phyloP scores from a whole-genome alignment of 805 yeast genomes.

The Saccharomycopsis capsularis region DNA sequence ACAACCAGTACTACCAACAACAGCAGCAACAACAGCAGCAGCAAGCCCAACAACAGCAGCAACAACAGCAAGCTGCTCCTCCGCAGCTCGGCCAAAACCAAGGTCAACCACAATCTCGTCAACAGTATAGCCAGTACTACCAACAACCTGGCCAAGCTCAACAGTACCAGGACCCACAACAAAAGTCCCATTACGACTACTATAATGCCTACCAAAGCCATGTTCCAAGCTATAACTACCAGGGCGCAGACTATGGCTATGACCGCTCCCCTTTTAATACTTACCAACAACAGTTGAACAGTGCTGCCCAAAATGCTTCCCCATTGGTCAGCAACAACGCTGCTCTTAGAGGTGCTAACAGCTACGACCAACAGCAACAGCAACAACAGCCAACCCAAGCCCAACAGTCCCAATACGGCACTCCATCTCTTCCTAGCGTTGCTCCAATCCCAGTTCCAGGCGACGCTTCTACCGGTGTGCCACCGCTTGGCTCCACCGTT shows the following conservation, averaged over 20 bases:
- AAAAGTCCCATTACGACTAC: constrained; percentile 24
- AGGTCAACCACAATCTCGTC: constrained; percentile 24
- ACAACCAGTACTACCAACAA: constrained; percentile 17
- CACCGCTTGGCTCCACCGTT: constrained; percentile 23
- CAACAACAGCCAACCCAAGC: too few relatives aligned
- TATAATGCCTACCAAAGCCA: constrained; percentile 10
- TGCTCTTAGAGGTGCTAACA: constrained; percentile 21
- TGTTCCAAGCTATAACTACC: constrained; percentile 34
- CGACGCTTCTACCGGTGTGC: constrained; percentile 16
- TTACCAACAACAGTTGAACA: not conserved
- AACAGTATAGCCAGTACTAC: constrained; percentile 21
- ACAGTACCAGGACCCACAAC: constrained; percentile 11
- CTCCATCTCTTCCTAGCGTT: constrained; percentile 11
- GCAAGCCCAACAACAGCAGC: constrained; percentile 20
- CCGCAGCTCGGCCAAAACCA: too few relatives aligned
- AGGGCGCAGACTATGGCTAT: constrained; percentile 37
- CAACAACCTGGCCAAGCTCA: constrained; percentile 20
- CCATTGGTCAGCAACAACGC: constrained; percentile 28
- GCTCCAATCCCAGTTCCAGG: constrained; percentile 20
- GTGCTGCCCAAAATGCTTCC: constrained; percentile 21
- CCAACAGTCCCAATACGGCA: constrained; percentile 19
- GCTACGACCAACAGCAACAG: constrained; percentile 24
- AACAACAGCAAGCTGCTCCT: constrained; percentile 12
- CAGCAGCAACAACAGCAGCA: constrained; percentile 21
- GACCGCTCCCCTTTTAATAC: constrained; percentile 9